phyloP scores from a whole-genome alignment of 169 alveolate species.

The Cryptosporidium ryanae region DNA sequence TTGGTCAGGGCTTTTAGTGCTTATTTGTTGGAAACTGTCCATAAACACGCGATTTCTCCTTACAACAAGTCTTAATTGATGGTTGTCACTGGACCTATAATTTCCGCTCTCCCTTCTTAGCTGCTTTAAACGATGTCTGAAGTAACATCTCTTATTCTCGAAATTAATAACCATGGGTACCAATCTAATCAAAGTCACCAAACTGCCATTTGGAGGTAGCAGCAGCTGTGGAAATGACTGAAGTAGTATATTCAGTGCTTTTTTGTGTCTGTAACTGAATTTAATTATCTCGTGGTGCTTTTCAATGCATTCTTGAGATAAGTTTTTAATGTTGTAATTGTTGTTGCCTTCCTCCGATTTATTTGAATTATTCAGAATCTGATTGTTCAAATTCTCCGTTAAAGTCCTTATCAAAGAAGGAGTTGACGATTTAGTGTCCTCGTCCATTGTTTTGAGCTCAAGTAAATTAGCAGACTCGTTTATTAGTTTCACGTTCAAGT shows the following conservation, averaged over 20 bases:
- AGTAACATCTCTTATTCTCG: slow-evolving; percentile 96
- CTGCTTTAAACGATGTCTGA: slow-evolving; percentile 89
- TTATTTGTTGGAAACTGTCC: slow-evolving; percentile 93
- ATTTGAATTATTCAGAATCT: background rate
- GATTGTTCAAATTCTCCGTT: slow-evolving; percentile 22
- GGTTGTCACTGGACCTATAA: slow-evolving; percentile 70
- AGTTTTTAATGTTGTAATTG: slow-evolving; percentile 11
- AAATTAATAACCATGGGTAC: slow-evolving; percentile 94
- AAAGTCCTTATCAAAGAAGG: slow-evolving; percentile 48
- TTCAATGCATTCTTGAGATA: slow-evolving; percentile 59
- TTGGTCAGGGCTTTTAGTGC: slow-evolving; percentile 91
- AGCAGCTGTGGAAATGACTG: slow-evolving; percentile 76
- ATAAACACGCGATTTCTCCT: slow-evolving; percentile 94
- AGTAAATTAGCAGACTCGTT: slow-evolving; percentile 60
- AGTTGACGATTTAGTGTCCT: slow-evolving; percentile 21
- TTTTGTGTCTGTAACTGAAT: slow-evolving; percentile 76
- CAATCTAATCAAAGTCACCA: slow-evolving; percentile 84
- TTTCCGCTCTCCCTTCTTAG: slow-evolving; percentile 84
- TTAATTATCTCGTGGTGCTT: slow-evolving; percentile 64
- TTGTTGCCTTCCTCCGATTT: background rate
- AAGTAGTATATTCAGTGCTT: slow-evolving; percentile 72
- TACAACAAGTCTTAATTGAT: slow-evolving; percentile 88
- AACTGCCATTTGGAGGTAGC: slow-evolving; percentile 80
- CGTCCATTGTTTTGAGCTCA: slow-evolving; percentile 71
- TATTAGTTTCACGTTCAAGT: slow-evolving; percentile 19